Evolutionary conservation across 805 yeast genomes (phyloP), one percentile per base, ranked within the genome.

Genomic region (Ogataea degrootiae): DNA sequence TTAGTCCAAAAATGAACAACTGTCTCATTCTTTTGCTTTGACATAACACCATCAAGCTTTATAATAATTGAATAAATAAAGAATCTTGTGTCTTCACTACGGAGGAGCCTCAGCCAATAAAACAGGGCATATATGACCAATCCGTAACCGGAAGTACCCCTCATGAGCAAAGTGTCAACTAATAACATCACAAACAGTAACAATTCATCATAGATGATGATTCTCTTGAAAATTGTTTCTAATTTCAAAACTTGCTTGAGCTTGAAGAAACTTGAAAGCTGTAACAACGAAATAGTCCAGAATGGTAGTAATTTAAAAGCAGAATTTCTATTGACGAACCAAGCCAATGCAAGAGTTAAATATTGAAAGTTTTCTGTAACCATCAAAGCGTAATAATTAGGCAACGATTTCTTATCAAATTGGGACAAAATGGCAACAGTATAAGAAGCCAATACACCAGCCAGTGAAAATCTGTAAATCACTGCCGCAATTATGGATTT

Each of bases 321-420:
- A 1, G 90, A 82, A 50, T 76, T 73, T 66, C 86, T 79, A 37
- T 84, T 78, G 46, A 83, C 63, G 42, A 79, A 59, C 92, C 92
- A 86, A 17, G 80, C 66, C 3, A 62, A 26, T 0, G 82, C 77
- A 46, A 85, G 65, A 3, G 77, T 51, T 46, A 82, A 67, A 59
- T 77, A 79, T 65, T 88, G 96, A 71, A 85, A 85, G 62, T 87
- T 86, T 55, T 80, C 88, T 22, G 88, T 79, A 9, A 90, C 82
- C 46, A 87, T 60, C 61, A 90, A 69, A 5, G 82, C 79, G 47
- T 76, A 75, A 60, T 80, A 74, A 5, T 82, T 73, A 6, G 96
- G 95, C 44, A 75, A 71, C 5, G 70, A 56, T 29, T 72, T 68
- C 17, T 79, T 69, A 22, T 82, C 82, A 68, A 82, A 83, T 53